phyloP scores from a whole-genome alignment of 805 yeast species.

The Cyberlindnera galapagoensis region DNA sequence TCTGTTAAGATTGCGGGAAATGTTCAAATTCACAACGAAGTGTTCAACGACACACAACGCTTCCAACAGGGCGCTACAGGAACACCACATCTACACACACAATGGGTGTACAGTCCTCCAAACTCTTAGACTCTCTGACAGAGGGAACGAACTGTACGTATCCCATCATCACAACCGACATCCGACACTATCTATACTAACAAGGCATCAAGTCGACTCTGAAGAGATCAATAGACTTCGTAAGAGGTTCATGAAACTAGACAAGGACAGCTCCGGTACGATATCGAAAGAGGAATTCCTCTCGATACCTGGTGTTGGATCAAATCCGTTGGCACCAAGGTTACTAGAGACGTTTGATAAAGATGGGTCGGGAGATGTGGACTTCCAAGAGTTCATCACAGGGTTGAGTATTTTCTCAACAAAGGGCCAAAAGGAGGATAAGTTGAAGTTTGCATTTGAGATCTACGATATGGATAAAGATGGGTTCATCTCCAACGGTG shows the following conservation, averaged over 20 bases:
- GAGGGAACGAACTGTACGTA: constrained; percentile 71
- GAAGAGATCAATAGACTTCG: constrained; percentile 90
- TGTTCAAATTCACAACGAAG: background rate
- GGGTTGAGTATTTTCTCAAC: constrained; percentile 86
- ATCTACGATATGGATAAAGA: constrained; percentile 95
- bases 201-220: constrained; percentile 50
- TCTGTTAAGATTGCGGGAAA: background rate
- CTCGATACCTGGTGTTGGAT: constrained; percentile 85
- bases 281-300: constrained; percentile 87
- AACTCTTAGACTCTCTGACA: constrained; percentile 57
- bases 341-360: constrained; percentile 92
- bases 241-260: constrained; percentile 91
- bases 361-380: constrained; percentile 89
- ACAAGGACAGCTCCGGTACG: constrained; percentile 87
- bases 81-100: background rate
- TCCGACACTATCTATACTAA: constrained; percentile 1
- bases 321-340: constrained; percentile 84
- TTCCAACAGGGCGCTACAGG: background rate
- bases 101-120: constrained; percentile 57
- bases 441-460: constrained; percentile 81
- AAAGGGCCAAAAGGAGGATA: constrained; percentile 73
- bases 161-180: no score
- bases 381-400: constrained; percentile 88
- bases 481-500: constrained; percentile 94
- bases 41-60: background rate